Evolutionary conservation across 768 basidiomycete genomes (phyloP).

Genomic region (Hebeloma cylindrosporum): DNA sequence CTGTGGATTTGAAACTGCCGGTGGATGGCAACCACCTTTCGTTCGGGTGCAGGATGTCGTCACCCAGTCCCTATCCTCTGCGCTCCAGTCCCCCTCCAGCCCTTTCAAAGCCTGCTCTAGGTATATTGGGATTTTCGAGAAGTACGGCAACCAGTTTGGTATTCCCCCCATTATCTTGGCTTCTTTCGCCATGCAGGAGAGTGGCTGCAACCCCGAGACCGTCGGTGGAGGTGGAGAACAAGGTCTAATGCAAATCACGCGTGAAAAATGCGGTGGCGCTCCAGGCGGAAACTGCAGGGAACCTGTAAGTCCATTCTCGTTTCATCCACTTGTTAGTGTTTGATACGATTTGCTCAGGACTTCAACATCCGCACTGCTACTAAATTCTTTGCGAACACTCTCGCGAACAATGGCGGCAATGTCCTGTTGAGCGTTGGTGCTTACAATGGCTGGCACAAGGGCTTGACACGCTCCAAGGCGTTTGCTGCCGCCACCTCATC

Average conservation of each 20-base stretch:
- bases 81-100: conserved; percentile 46
- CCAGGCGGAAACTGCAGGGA: conserved; percentile 47
- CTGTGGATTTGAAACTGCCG: conserved; percentile 62
- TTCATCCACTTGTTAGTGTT: conserved; percentile 1
- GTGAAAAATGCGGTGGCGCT: conserved; percentile 70
- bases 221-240: conserved; percentile 80
- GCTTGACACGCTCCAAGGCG: conserved; percentile 65
- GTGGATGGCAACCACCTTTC: conserved; percentile 75
- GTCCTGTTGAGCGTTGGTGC: conserved; percentile 57
- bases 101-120: conserved; percentile 61
- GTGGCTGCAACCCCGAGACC: conserved; percentile 60
- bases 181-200: conserved; percentile 88
- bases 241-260: conserved; percentile 84
- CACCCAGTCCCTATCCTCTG: conserved; percentile 43
- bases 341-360: conserved; percentile 38
- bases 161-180: conserved; percentile 79
- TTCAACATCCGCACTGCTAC: conserved; percentile 75
- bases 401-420: conserved; percentile 51
- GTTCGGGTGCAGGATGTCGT: conserved; percentile 54
- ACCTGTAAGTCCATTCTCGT: conserved; percentile 37
- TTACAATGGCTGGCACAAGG: conserved; percentile 74
- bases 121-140: conserved; percentile 56
- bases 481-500: conserved; percentile 51
- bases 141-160: conserved; percentile 48
- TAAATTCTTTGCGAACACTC: conserved; percentile 52